Base-by-base conservation (phyloP, 495 filamentous ascomycete genomes). In the Aspergillus carlsbadensis region DNA sequence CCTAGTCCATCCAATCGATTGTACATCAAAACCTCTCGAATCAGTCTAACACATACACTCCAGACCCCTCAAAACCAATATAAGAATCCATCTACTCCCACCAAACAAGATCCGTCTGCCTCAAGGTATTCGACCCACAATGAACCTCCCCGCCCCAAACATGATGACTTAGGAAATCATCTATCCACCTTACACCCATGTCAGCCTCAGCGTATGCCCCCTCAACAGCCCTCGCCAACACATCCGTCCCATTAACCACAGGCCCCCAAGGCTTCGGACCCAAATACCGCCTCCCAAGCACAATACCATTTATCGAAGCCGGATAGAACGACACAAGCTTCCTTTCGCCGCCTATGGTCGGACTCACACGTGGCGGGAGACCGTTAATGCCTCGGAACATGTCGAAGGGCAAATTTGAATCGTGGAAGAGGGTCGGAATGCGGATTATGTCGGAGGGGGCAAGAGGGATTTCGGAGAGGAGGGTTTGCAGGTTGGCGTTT, bases 181-280 rank as follows among this genome's bases (percentile, higher is more conserved):
- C 41, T 22, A 43, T 14, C 10, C 20, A 43, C 2, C 17, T 22
- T 13, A 43, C 41, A 43, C 13, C 13, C 41, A 43, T 43, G 2
- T 18, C 41, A 14, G 41, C 41, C 10, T 18, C 10, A 13, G 41
- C 17, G 10, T 43, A 43, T 5, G 10, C 18, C 4, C 17, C 10
- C 18, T 43, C 41, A 21, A 43, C 41, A 4, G 41, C 41, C 17
- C 22, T 18, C 18, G 41, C 41, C 3, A 43, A 17, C 7, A 53
- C 42, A 33, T 51, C 55, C 4, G 43, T 46, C 10, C 55, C 55
- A 13, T 44, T 29, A 18, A 57, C 29, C 2, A 57, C 36, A 21
- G 55, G 46, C 10, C 55, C 46, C 33, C 36, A 51, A 3, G 55
- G 55, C 10, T 57, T 43, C 0, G 55, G 55, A 17, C 35, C 10